Evolutionary conservation across 192 early-diverging fungal genomes (phyloP).

Genomic region (Umbelopsis vinacea): DNA sequence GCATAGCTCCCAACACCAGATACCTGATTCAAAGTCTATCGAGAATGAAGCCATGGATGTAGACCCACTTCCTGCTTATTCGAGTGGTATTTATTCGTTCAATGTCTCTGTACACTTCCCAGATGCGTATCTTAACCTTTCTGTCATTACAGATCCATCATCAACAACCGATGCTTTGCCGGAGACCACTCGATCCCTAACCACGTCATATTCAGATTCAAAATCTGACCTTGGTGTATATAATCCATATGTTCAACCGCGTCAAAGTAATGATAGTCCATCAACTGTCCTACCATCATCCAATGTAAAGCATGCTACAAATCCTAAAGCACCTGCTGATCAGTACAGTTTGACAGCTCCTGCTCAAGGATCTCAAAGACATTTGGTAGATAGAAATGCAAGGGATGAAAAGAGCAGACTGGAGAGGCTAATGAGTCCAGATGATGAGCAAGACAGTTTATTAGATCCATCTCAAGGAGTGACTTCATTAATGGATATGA

Average conservation of each 20-base stretch:
- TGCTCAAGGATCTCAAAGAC: background rate
- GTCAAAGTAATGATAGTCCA: background rate
- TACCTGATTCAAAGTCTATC: background rate
- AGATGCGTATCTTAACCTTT: background rate
- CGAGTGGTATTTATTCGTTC: background rate
- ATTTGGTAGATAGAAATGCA: conserved; percentile 2
- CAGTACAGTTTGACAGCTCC: background rate
- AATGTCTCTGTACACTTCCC: background rate
- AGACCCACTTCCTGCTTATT: background rate
- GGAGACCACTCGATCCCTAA: background rate
- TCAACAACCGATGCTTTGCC: background rate
- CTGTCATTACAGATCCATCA: background rate
- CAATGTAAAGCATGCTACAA: background rate
- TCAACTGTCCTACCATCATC: background rate
- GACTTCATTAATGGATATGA: conserved; percentile 18
- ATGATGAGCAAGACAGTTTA: conserved; percentile 4
- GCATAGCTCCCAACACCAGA: too few relatives aligned
- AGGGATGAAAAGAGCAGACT: background rate
- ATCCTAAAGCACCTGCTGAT: background rate
- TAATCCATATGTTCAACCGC: background rate
- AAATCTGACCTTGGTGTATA: background rate
- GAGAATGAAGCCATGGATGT: background rate
- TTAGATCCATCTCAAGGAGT: conserved; percentile 19
- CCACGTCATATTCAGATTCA: background rate
- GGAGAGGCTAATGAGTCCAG: background rate